Percentiles rank a stretch among this genome's conserved stretches.
These are phyloP conservation scores for Chaetomiaceae sp. DNA, from an alignment of 2,329 filamentous ascomycete genomes.

Conservation along the genomic window DNA sequence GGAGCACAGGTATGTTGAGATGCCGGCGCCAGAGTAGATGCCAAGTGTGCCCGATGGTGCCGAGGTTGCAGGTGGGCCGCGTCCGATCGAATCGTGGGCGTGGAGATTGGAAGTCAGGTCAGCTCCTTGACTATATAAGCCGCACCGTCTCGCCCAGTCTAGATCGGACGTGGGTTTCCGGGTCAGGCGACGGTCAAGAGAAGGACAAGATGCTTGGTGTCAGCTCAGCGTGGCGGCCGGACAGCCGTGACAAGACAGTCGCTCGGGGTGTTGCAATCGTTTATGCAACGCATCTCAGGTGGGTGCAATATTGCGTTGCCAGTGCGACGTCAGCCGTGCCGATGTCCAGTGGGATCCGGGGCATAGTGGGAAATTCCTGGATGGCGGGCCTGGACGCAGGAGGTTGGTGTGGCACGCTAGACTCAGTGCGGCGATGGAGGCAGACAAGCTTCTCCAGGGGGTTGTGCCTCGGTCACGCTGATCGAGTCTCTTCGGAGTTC, in stretches of 20 bases:
- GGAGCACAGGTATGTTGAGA: not conserved
- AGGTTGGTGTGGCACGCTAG: not conserved
- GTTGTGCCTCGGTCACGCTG: slow-evolving; percentile 6
- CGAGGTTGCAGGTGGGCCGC: slow-evolving; percentile 17
- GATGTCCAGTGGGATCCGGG: slow-evolving; percentile 7
- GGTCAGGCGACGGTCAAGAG: slow-evolving; percentile 8
- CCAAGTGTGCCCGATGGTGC: not conserved
- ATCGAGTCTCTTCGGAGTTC: not conserved
- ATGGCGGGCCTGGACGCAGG: slow-evolving; percentile 7
- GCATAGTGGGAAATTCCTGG: slow-evolving; percentile 13
- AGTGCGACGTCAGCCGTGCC: slow-evolving; percentile 9
- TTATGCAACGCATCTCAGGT: slow-evolving; percentile 24
- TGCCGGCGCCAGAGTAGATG: not conserved
- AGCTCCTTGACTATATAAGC: slow-evolving; percentile 16
- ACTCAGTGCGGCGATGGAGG: slow-evolving; percentile 1
- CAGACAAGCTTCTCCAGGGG: slow-evolving; percentile 3
- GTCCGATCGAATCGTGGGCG: slow-evolving; percentile 12
- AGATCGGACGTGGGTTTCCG: slow-evolving; percentile 16
- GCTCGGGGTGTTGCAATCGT: slow-evolving; percentile 25
- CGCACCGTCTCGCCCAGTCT: slow-evolving; percentile 8
- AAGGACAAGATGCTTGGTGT: slow-evolving; percentile 9
- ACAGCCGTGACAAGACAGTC: slow-evolving; percentile 13
- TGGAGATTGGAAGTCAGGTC: not conserved
- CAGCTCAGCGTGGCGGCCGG: slow-evolving; percentile 17
- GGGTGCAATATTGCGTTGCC: slow-evolving; percentile 16